phyloP scores from a whole-genome alignment of 2,329 filamentous ascomycete genomes.

The Fusarium armeniacum region DNA sequence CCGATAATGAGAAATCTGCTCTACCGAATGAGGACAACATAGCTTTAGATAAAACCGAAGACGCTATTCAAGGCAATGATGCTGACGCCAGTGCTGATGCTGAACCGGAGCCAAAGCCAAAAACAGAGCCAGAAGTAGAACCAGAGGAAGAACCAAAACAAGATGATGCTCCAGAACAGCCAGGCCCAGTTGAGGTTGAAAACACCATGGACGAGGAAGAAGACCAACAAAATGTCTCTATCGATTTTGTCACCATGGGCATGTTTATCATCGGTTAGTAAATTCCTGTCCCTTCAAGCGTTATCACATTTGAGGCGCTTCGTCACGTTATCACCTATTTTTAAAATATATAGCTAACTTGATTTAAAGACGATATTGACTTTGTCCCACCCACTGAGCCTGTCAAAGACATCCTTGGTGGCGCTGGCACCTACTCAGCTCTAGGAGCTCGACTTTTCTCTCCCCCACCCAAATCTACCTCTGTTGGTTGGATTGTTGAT shows the following conservation, averaged over 20 bases:
- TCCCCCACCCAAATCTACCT: slow-evolving; percentile 72
- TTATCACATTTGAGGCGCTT: neutral
- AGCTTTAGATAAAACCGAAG: slow-evolving; percentile 22
- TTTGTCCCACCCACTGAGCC: slow-evolving; percentile 78
- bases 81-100: neutral
- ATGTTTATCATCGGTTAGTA: slow-evolving; percentile 80
- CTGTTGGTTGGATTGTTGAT: slow-evolving; percentile 92
- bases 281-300: neutral
- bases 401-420: slow-evolving; percentile 84
- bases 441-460: slow-evolving; percentile 91
- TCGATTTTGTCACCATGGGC: slow-evolving; percentile 78
- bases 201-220: neutral
- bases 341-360: slow-evolving; percentile 23
- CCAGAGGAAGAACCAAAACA: slow-evolving; percentile 6
- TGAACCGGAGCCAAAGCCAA: neutral
- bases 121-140: neutral
- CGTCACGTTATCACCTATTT: neutral
- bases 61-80: slow-evolving; percentile 20
- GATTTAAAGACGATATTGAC: slow-evolving; percentile 84
- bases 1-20: slow-evolving; percentile 11
- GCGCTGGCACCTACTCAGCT: slow-evolving; percentile 88
- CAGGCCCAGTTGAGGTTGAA: slow-evolving; percentile 3
- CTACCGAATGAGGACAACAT: slow-evolving; percentile 11
- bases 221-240: slow-evolving; percentile 16
- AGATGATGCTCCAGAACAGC: slow-evolving; percentile 19